Percentiles rank a stretch among this genome's conserved stretches.
Conservation (phyloP, 768 basidiomycete genomes). For the Auriscalpium vulgare region DNA sequence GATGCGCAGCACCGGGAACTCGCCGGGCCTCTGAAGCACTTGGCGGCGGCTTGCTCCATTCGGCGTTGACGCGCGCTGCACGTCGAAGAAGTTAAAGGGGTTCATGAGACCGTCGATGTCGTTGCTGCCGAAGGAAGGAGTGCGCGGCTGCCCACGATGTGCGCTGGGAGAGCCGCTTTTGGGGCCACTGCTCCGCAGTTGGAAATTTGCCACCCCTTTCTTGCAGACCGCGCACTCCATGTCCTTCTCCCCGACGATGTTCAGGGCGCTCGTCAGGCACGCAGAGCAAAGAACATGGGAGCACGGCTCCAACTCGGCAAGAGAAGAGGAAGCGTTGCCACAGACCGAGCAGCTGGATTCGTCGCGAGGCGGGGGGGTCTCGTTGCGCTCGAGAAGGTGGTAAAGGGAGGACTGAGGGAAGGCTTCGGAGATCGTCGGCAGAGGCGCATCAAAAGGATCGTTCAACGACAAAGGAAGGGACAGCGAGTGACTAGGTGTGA, state of each 20-base stretch:
- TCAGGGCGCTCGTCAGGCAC: constrained; percentile 79
- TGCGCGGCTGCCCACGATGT: constrained; percentile 14
- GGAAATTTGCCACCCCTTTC: constrained; percentile 58
- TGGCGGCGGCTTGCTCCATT: constrained; percentile 17
- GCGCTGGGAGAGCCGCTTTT: constrained; percentile 14
- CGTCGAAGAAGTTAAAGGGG: constrained; percentile 19
- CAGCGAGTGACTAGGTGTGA: constrained; percentile 25
- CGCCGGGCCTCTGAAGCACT: constrained; percentile 19
- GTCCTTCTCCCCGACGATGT: constrained; percentile 85
- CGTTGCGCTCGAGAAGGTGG: constrained; percentile 9
- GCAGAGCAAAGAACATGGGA: constrained; percentile 68
- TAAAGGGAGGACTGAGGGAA: constrained; percentile 26
- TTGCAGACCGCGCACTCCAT: constrained; percentile 82
- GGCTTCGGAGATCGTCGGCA: constrained; percentile 28
- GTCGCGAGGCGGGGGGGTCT: constrained; percentile 14
- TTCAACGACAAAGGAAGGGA: constrained; percentile 29
- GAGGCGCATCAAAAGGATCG: constrained; percentile 34
- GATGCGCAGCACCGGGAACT: constrained; percentile 64
- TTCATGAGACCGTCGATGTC: constrained; percentile 20
- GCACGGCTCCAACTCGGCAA: constrained; percentile 71
- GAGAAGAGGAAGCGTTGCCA: constrained; percentile 34
- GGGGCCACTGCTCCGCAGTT: constrained; percentile 17
- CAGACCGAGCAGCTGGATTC: constrained; percentile 55
- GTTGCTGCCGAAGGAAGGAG: constrained; percentile 13
- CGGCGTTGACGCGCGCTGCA: constrained; percentile 24